Evolutionary conservation across 2,329 filamentous ascomycete species (phyloP), one percentile per base, ranked within the genome.

Genomic region (Pezicula rhizophila): DNA sequence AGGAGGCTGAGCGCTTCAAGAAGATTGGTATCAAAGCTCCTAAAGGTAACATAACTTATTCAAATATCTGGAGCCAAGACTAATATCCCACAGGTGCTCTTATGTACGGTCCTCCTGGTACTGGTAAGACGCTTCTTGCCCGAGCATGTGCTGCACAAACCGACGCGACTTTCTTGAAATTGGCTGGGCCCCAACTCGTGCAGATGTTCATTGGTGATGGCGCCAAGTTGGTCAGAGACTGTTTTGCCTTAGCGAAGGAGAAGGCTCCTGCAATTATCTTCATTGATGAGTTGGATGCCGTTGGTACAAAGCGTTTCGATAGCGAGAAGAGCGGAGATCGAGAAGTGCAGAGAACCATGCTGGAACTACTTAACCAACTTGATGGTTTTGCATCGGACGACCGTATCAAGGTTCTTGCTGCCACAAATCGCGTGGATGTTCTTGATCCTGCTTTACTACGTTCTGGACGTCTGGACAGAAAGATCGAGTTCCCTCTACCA

Each of bases 161-260:
- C 52, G 93, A 99, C 59, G 93, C 93, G 55, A 99, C 93, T 20
- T 99, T 99, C 78, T 83, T 99, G 66, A 99, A 99, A 72, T 87
- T 99, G 49, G 93, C 93, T 52, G 93, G 93, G 45, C 93, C 95
- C 5, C 93, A 99, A 71, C 82, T 99, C 35, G 93, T 99, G 26
- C 93, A 99, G 69, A 99, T 97, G 93, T 99, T 97, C 69, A 99
- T 99, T 37, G 93, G 93, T 67, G 95, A 99, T 60, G 93, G 93
- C 63, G 93, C 95, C 39, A 99, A 99, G 73, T 80, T 99, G 26
- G 93, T 99, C 38, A 87, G 93, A 51, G 93, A 99, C 73, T 95
- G 89, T 71, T 99, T 99, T 67, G 93, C 93, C 2, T 77, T 99
- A 12, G 93, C 93, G 47, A 99, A 99, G 70, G 93, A 99, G 71